Base-by-base conservation (phyloP, 1,284 basidiomycete species). In the Ustilago bromivora region DNA sequence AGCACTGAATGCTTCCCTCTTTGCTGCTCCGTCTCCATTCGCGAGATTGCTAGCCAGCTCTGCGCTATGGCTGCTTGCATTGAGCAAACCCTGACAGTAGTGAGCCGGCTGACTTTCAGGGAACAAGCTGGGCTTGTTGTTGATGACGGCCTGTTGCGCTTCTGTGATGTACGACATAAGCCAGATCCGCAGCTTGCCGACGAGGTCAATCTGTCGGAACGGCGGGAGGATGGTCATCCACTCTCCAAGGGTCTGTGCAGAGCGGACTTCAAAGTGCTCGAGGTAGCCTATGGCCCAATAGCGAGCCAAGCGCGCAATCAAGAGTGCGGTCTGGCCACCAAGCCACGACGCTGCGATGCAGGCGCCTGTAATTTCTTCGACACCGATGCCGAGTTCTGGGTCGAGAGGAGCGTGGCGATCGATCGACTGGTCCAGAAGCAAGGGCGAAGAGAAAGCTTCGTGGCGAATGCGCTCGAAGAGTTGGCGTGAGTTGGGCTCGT, bases 291-390 rank as follows among this genome's bases (percentile, higher is more conserved):
- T 73, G 28, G 81, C 68, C 82, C 82, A 84, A 55, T 73, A 82
- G 15, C 79, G 60, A 4, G 76, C 76, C 19, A 80, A 55, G 7
- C 73, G 59, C 2, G 79, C 66, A 9, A 81, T 67, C 13, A 70
- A 74, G 34, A 64, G 70, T 1, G 74, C 79, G 0, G 73, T 66
- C 17, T 79, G 72, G 4, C 79, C 80, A 4, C 79, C 76, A 1
- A 82, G 68, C 80, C 80, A 83, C 38, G 67, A 76, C 9, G 75
- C 73, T 8, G 79, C 81, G 11, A 82, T 78, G 59, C 80, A 83
- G 4, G 79, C 81, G 9, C 81, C 81, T 3, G 78, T 82, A 60
- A 84, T 84, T 65, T 84, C 82, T 59, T 84, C 82, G 12, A 84
- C 81, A 12, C 82, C 82, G 41, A 84, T 80, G 40, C 82, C 82